Percentiles rank a stretch among this genome's conserved stretches.
These are phyloP conservation scores for Fusarium sp. DNA, from an alignment of 2,329 filamentous ascomycete species.

Conservation along the genomic window DNA sequence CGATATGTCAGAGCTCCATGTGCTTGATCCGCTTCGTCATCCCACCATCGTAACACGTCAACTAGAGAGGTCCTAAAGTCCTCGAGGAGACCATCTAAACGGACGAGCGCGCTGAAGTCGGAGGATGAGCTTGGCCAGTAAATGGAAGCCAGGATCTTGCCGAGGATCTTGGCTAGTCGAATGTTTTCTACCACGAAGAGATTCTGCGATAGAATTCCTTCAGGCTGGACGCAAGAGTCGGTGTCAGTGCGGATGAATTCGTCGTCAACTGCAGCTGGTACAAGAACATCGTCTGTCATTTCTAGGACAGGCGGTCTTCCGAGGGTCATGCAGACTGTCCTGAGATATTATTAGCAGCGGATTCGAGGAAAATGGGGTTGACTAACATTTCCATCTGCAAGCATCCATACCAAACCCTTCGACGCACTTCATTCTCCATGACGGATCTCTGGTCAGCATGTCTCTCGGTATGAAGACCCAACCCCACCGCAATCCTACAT, in stretches of 20 bases:
- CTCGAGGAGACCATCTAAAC: background rate
- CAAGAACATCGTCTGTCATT: background rate
- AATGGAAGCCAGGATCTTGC: background rate
- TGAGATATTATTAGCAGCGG: background rate
- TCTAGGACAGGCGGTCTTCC: background rate
- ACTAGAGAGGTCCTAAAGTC: background rate
- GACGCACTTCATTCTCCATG: background rate
- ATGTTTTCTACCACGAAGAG: constrained; percentile 4
- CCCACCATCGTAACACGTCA: background rate
- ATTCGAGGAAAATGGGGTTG: background rate
- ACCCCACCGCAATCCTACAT: background rate
- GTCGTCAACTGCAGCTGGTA: background rate
- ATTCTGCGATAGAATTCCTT: background rate
- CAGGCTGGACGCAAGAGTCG: background rate
- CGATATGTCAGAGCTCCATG: background rate
- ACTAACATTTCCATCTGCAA: background rate
- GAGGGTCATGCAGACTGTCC: constrained; percentile 3
- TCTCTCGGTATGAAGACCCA: background rate
- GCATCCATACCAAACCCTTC: constrained; percentile 7
- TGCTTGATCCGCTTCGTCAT: background rate
- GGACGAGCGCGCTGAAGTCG: background rate
- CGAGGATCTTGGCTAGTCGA: background rate
- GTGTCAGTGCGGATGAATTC: background rate
- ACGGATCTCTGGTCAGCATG: background rate
- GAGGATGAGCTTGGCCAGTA: background rate